These are phyloP conservation scores for Phytophthora capsici DNA, from an alignment of 352 stramenopile species.

Conservation along the genomic window DNA sequence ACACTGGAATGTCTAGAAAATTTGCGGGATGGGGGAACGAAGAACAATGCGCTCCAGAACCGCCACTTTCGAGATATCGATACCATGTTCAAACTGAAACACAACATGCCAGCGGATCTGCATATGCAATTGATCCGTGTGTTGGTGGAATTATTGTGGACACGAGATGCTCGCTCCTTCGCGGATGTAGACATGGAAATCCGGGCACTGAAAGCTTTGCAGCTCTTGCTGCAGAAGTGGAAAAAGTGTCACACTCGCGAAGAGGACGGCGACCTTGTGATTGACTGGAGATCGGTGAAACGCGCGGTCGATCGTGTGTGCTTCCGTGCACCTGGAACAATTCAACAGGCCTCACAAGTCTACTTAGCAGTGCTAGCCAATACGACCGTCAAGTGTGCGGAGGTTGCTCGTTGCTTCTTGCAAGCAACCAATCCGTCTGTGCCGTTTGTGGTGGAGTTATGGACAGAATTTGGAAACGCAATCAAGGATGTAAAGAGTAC, in stretches of 20 bases:
- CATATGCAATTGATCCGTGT: conserved; percentile 53
- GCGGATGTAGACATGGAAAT: conserved; percentile 64
- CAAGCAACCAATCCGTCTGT: conserved; percentile 23
- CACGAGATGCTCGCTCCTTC: conserved; percentile 44
- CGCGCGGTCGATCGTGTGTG: conserved; percentile 57
- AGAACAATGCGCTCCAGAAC: conserved; percentile 44
- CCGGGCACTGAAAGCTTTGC: conserved; percentile 43
- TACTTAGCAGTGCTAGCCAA: conserved; percentile 46
- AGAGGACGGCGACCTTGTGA: conserved; percentile 32
- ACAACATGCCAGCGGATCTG: conserved; percentile 49
- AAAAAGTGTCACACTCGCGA: conserved; percentile 31
- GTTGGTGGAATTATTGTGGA: conserved; percentile 59
- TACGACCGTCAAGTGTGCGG: conserved; percentile 53
- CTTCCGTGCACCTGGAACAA: conserved; percentile 44
- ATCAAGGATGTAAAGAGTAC: conserved; percentile 59
- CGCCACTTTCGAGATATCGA: conserved; percentile 67
- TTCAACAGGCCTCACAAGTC: conserved; percentile 48
- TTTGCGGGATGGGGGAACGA: conserved; percentile 17
- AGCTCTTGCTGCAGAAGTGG: conserved; percentile 67
- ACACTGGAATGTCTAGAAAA: conserved; percentile 43
- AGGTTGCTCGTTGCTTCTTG: conserved; percentile 63
- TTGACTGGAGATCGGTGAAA: conserved; percentile 59
- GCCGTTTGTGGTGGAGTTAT: conserved; percentile 56
- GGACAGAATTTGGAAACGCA: conserved; percentile 45
- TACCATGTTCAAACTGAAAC: conserved; percentile 72